Conservation (phyloP, 2,329 filamentous ascomycete species). For the Phaeophleospora eucalypticola region DNA sequence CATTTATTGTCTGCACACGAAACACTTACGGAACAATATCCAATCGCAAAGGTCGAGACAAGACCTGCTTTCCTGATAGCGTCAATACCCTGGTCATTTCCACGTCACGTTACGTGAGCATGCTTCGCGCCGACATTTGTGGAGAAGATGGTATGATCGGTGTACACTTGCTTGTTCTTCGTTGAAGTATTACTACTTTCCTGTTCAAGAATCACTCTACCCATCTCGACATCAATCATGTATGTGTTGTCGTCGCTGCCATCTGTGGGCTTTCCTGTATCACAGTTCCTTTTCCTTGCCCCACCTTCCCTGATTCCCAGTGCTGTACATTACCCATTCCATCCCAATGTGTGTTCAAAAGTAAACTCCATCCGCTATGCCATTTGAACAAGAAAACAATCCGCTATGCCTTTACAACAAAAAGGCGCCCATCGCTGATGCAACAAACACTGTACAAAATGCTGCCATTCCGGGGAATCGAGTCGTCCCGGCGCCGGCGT, state of each 20-base stretch:
- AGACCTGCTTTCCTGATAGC: no score
- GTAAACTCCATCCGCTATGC: neutral
- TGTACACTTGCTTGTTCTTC: no score
- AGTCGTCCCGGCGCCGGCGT: neutral
- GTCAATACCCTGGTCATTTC: no score
- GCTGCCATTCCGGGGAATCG: constrained; percentile 5
- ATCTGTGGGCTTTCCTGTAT: neutral
- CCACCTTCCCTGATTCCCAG: neutral
- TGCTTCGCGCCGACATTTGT: neutral
- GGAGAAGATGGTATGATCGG: neutral
- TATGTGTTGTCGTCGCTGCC: neutral
- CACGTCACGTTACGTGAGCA: no score
- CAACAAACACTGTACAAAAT: constrained; percentile 14
- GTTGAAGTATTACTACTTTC: no score
- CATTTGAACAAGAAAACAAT: neutral
- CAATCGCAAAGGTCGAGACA: no score
- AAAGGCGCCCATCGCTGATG: constrained; percentile 12
- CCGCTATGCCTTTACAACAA: constrained; percentile 7
- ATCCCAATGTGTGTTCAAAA: neutral
- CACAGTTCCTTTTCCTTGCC: neutral
- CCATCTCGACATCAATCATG: neutral
- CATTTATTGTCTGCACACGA: no score
- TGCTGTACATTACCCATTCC: neutral
- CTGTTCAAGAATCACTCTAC: neutral
- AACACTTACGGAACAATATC: no score